These are phyloP conservation scores for Skeletonema tropicum DNA, from an alignment of 108 stramenopile species.

Conservation along the genomic window DNA sequence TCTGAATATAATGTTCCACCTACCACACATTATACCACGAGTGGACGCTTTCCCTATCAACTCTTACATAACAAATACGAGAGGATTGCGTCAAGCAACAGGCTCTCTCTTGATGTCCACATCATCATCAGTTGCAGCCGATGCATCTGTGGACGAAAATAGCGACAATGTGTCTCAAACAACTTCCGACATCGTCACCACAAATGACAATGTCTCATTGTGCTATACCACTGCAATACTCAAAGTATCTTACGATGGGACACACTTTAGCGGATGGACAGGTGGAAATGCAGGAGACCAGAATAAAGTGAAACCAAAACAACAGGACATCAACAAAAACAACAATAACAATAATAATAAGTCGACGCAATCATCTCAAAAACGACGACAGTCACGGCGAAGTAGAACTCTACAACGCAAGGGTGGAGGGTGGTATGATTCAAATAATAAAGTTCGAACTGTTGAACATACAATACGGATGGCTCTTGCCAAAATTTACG, in stretches of 20 bases:
- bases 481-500: slow-evolving; percentile 77
- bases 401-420: slow-evolving; percentile 50
- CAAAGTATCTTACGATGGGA: slow-evolving; percentile 76
- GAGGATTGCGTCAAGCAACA: not conserved
- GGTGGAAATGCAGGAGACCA: slow-evolving; percentile 38
- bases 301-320: slow-evolving; percentile 6
- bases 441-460: slow-evolving; percentile 23
- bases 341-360: slow-evolving; percentile 13
- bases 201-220: not conserved
- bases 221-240: slow-evolving; percentile 59
- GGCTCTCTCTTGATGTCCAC: not conserved
- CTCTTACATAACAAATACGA: not conserved
- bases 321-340: slow-evolving; percentile 1
- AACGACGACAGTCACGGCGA: slow-evolving; percentile 34
- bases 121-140: not conserved
- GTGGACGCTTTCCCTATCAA: not conserved
- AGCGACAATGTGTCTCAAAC: not conserved
- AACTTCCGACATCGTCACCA: not conserved
- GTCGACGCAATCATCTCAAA: slow-evolving; percentile 5
- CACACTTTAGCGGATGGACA: slow-evolving; percentile 78
- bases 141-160: not conserved
- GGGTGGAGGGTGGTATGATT: slow-evolving; percentile 37
- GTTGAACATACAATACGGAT: slow-evolving; percentile 49
- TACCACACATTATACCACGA: not conserved
- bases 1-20: not conserved